Conservation (phyloP, 495 filamentous ascomycete species). For the Coniosporium apollinis region DNA sequence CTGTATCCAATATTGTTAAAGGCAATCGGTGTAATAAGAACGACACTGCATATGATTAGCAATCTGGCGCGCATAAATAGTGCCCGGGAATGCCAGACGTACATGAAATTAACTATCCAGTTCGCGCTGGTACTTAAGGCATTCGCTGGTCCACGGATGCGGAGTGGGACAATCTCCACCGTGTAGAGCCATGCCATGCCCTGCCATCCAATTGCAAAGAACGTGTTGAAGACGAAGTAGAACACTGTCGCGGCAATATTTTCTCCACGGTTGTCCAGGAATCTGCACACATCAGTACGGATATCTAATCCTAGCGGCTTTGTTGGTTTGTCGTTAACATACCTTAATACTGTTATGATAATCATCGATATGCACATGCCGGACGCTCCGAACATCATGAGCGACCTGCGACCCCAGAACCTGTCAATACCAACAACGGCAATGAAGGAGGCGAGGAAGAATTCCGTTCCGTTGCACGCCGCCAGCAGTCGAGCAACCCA, state of each 20-base stretch:
- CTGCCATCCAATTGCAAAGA: constrained; percentile 63
- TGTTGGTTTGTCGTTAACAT: constrained; percentile 13
- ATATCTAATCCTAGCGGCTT: too few species aligned
- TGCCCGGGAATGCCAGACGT: neutral
- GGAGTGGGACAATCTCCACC: constrained; percentile 55
- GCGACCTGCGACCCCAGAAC: constrained; percentile 44
- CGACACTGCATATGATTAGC: constrained; percentile 32
- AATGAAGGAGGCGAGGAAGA: constrained; percentile 56
- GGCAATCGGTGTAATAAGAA: constrained; percentile 55
- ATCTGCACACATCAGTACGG: too few species aligned
- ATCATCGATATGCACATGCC: constrained; percentile 58
- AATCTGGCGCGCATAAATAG: too few species aligned
- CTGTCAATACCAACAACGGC: constrained; percentile 55
- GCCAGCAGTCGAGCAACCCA: constrained; percentile 49
- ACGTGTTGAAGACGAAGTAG: constrained; percentile 59
- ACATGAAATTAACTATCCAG: constrained; percentile 41
- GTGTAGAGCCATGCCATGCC: constrained; percentile 66
- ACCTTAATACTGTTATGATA: constrained; percentile 38
- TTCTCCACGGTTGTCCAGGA: too few species aligned
- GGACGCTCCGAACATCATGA: constrained; percentile 56
- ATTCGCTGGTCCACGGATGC: constrained; percentile 58
- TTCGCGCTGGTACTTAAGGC: constrained; percentile 49
- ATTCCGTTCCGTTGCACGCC: constrained; percentile 56
- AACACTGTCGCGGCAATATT: constrained; percentile 40
- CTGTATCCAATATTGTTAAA: constrained; percentile 50